Conservation (phyloP, 495 filamentous ascomycete genomes). For the Aspergillus steynii region DNA sequence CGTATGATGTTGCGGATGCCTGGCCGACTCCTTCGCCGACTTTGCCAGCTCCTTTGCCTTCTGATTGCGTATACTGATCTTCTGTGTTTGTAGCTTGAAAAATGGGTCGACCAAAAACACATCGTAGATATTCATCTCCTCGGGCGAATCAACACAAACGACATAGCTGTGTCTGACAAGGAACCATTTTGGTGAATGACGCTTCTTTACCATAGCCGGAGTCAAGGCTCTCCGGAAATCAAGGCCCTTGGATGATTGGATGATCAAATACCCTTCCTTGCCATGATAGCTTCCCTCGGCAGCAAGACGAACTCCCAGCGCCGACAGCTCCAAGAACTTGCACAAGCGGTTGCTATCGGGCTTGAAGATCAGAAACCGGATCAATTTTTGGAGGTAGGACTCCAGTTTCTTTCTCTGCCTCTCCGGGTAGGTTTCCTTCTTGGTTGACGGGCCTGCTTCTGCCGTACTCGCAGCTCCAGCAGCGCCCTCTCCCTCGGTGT, state of each 20-base stretch:
- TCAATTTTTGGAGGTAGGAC: constrained; percentile 90
- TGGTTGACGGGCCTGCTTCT: constrained; percentile 40
- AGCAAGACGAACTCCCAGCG: constrained; percentile 90
- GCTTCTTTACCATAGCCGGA: constrained; percentile 69
- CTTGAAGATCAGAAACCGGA: constrained; percentile 90
- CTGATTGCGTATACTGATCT: constrained; percentile 55
- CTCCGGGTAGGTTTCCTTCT: constrained; percentile 59
- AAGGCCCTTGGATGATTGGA: constrained; percentile 86
- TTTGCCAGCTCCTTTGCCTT: constrained; percentile 68
- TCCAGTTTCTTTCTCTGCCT: constrained; percentile 85
- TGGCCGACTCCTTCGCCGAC: constrained; percentile 59
- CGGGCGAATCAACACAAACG: constrained; percentile 95
- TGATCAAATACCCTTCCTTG: constrained; percentile 92
- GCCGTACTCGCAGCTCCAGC: constrained; percentile 44
- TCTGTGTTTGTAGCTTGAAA: constrained; percentile 75
- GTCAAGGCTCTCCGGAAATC: constrained; percentile 83
- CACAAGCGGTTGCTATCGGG: constrained; percentile 94
- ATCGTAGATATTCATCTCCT: constrained; percentile 99
- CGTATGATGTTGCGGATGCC: constrained; percentile 78
- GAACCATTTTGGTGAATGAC: constrained; percentile 95
- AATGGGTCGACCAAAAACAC: constrained; percentile 90
- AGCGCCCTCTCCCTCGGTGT: constrained; percentile 43
- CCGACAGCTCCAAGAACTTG: constrained; percentile 93
- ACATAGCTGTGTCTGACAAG: constrained; percentile 96
- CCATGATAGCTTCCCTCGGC: constrained; percentile 96